phyloP scores from a whole-genome alignment of 495 filamentous ascomycete genomes.

The Niebla homalea region DNA sequence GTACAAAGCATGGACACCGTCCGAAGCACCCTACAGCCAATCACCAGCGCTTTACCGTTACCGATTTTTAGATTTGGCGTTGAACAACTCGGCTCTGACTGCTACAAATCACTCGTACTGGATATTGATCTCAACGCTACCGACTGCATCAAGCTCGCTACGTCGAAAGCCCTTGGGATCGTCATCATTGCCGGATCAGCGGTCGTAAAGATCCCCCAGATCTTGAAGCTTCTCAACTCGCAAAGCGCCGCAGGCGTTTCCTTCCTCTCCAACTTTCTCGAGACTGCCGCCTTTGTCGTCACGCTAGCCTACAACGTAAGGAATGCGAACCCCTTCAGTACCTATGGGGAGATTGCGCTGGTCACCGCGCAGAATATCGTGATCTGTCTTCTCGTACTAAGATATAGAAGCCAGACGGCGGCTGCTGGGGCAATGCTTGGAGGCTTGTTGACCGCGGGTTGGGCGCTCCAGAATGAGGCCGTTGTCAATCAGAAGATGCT shows the following conservation, averaged over 20 bases:
- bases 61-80: conserved; percentile 63
- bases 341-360: conserved; percentile 85
- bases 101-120: conserved; percentile 72
- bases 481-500: conserved; percentile 56
- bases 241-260: conserved; percentile 68
- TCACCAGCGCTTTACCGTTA: conserved; percentile 65
- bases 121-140: conserved; percentile 61
- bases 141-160: conserved; percentile 69
- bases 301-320: conserved; percentile 80
- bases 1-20: conserved; percentile 34
- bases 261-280: conserved; percentile 82
- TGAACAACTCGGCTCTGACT: conserved; percentile 65
- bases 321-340: conserved; percentile 86
- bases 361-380: conserved; percentile 85
- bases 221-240: conserved; percentile 74
- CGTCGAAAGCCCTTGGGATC: conserved; percentile 85
- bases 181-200: conserved; percentile 80
- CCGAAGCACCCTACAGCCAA: conserved; percentile 53
- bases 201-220: conserved; percentile 91
- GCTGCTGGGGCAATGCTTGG: conserved; percentile 63
- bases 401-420: conserved; percentile 51
- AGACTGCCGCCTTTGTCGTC: conserved; percentile 74
- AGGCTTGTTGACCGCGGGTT: conserved; percentile 50
- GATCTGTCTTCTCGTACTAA: conserved; percentile 71
- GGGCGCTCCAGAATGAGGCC: conserved; percentile 47